Evolutionary conservation across 768 basidiomycete species (phyloP).

Genomic region (Kwoniella dendrophila): DNA sequence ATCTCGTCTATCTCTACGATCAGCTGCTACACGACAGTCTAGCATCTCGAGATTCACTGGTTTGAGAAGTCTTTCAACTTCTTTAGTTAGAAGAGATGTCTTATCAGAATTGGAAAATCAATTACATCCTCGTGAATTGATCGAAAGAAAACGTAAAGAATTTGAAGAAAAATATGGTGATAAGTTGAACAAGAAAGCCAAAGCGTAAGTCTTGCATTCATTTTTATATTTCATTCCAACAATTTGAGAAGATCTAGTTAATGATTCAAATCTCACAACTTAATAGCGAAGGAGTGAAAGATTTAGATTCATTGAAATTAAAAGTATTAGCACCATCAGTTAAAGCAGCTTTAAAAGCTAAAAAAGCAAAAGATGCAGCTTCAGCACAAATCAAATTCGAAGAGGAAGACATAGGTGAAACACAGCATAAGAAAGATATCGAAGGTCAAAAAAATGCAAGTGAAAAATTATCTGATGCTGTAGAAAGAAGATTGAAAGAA

Average conservation of each 20-base stretch:
- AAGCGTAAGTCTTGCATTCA: conserved; percentile 63
- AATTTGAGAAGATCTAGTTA: not conserved
- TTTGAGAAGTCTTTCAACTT: conserved; percentile 20
- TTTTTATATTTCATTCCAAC: not conserved
- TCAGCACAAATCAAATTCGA: not conserved
- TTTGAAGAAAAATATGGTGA: conserved; percentile 63
- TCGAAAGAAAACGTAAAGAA: conserved; percentile 45
- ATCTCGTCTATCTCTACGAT: conserved; percentile 2
- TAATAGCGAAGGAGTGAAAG: conserved; percentile 57
- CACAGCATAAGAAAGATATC: conserved; percentile 2
- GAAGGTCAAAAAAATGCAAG: conserved; percentile 3
- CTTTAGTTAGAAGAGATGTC: conserved; percentile 21
- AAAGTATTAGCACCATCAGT: conserved; percentile 49
- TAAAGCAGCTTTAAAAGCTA: conserved; percentile 24
- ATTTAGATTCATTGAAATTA: conserved; percentile 57
- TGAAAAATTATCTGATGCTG: conserved; percentile 8
- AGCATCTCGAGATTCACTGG: not conserved
- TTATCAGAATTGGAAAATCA: conserved; percentile 37
- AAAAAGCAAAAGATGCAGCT: conserved; percentile 16
- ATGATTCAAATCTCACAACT: not conserved
- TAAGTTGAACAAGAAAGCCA: conserved; percentile 67
- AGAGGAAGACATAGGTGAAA: conserved; percentile 11
- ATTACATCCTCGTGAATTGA: conserved; percentile 47
- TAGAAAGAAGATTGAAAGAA: conserved; percentile 9
- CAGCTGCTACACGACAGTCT: not conserved